phyloP scores from a whole-genome alignment of 306 rosid genomes.

The Trifolium dubium region DNA sequence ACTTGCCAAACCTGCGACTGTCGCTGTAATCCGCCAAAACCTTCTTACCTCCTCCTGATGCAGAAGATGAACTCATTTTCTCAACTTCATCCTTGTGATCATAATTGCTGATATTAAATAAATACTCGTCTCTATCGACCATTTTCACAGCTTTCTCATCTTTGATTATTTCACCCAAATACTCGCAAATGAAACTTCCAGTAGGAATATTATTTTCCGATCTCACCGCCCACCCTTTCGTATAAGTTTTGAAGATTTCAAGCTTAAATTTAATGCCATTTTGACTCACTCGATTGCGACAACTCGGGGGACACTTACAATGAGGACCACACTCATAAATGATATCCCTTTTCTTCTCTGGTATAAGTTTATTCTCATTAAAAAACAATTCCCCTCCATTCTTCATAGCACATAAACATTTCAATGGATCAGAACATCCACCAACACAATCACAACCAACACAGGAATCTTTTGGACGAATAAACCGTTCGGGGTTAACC shows the following conservation, averaged over 20 bases:
- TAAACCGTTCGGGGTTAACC: not conserved
- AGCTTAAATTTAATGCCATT: not conserved
- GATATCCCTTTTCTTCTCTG: too few species aligned
- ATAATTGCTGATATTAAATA: too few species aligned
- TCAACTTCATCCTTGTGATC: too few species aligned
- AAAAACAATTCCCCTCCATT: too few species aligned
- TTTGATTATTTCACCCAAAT: too few species aligned
- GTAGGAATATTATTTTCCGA: not conserved
- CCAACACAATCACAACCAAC: not conserved
- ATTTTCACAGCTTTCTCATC: not conserved
- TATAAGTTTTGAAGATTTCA: not conserved
- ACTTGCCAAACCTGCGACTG: not conserved
- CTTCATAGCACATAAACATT: not conserved
- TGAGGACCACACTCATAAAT: too few species aligned
- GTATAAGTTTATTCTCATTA: too few species aligned
- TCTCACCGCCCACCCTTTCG: not conserved
- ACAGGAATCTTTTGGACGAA: not conserved
- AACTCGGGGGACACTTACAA: too few species aligned
- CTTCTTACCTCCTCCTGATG: too few species aligned
- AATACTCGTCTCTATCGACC: not conserved
- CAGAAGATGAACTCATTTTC: too few species aligned
- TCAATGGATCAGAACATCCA: not conserved
- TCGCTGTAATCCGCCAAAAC: too few species aligned
- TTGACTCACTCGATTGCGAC: too few species aligned
- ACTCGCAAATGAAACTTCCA: not conserved